Evolutionary conservation across 1,284 basidiomycete species (phyloP).

Genomic region (Chalciporus sp.): DNA sequence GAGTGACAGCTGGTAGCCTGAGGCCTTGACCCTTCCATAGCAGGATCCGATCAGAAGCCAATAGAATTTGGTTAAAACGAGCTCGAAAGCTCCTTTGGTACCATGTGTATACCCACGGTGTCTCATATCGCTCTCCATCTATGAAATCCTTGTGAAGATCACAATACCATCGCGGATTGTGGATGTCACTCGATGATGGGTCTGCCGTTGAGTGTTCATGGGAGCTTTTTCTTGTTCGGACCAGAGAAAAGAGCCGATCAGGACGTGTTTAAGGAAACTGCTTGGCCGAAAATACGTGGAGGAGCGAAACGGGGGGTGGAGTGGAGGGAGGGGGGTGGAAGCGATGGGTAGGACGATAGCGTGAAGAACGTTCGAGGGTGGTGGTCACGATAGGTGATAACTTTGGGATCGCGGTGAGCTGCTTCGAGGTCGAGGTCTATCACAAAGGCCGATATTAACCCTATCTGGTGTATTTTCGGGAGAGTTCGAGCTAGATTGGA

Average conservation of each 20-base stretch:
- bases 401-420: background rate
- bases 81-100: slow-evolving; percentile 21
- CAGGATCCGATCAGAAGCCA: slow-evolving; percentile 31
- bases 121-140: slow-evolving; percentile 27
- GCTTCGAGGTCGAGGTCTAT: background rate
- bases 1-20: background rate
- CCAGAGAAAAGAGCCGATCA: background rate
- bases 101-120: slow-evolving; percentile 22
- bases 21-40: background rate
- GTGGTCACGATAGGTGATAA: background rate
- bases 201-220: background rate
- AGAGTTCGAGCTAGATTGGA: too few species aligned
- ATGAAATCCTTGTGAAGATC: slow-evolving; percentile 23
- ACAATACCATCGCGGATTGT: background rate
- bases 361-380: background rate
- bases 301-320: background rate
- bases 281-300: slow-evolving; percentile 1
- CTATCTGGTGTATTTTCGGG: too few species aligned
- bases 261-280: background rate
- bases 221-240: background rate
- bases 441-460: background rate
- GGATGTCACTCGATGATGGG: background rate
- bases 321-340: background rate
- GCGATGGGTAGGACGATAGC: too few species aligned
- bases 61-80: slow-evolving; percentile 32